phyloP scores from a whole-genome alignment of 2,329 filamentous ascomycete genomes.

The Aspergillus texensis region DNA sequence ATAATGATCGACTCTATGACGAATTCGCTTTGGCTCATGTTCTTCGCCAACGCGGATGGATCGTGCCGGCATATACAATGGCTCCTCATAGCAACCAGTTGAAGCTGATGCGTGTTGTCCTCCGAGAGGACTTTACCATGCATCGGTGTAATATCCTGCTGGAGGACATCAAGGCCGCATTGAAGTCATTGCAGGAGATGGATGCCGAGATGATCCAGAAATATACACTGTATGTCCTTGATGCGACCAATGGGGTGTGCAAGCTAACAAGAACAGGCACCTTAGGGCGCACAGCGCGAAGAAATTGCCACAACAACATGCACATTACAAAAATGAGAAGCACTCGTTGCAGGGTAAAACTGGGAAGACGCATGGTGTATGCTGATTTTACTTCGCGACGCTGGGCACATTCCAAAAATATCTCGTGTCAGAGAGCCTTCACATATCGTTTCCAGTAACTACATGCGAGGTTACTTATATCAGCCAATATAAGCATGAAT shows the following conservation, averaged over 20 bases:
- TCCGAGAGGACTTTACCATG: constrained; percentile 85
- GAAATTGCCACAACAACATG: constrained; percentile 24
- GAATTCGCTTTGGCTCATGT: constrained; percentile 80
- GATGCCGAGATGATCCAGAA: constrained; percentile 69
- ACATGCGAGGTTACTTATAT: not conserved
- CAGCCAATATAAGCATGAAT: not conserved
- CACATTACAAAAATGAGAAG: constrained; percentile 66
- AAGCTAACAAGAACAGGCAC: constrained; percentile 6
- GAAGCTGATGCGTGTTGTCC: constrained; percentile 89
- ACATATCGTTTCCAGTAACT: not conserved
- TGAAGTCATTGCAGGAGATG: constrained; percentile 70
- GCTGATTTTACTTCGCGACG: constrained; percentile 52
- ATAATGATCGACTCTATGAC: constrained; percentile 61
- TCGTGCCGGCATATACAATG: constrained; percentile 95
- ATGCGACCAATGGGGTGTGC: not conserved
- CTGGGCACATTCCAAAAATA: not conserved
- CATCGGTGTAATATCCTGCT: constrained; percentile 77
- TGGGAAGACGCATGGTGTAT: constrained; percentile 85
- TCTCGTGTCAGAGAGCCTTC: not conserved
- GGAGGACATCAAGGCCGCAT: constrained; percentile 73
- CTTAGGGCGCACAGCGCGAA: constrained; percentile 11
- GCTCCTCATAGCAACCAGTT: constrained; percentile 78
- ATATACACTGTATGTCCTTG: constrained; percentile 60
- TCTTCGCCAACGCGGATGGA: constrained; percentile 82
- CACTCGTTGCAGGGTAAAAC: constrained; percentile 85